A percentile compares a stretch with the other conserved stretches of the same genome.
Evolutionary conservation across 164 flowering plant species (phyloP).

Genomic region (Berberis vulgaris): DNA sequence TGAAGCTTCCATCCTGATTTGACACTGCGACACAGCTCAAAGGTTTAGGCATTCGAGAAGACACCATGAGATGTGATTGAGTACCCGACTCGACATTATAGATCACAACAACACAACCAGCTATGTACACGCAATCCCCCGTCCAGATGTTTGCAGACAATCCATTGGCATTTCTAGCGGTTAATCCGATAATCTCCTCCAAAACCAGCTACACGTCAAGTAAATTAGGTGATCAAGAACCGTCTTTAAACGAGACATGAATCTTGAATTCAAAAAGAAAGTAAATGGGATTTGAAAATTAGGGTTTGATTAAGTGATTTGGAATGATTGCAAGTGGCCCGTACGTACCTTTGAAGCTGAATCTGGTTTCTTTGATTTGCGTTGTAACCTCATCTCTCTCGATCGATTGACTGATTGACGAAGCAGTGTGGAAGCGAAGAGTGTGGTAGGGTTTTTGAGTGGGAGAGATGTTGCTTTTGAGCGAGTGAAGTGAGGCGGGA

Average conservation of each 20-base stretch:
- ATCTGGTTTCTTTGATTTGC: conserved; percentile 24
- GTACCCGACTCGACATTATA: conserved; percentile 38
- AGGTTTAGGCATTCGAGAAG: conserved; percentile 51
- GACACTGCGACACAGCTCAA: conserved; percentile 61
- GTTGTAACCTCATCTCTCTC: conserved; percentile 14
- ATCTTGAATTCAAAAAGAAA: background rate
- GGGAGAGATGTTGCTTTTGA: too few species aligned
- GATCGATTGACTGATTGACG: too few species aligned
- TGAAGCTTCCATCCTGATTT: conserved; percentile 27
- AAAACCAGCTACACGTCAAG: conserved; percentile 35
- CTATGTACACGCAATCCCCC: conserved; percentile 45
- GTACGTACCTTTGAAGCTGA: conserved; percentile 22
- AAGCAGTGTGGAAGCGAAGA: background rate
- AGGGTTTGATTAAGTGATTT: too few species aligned
- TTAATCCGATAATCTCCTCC: conserved; percentile 57
- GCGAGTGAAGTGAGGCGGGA: too few species aligned
- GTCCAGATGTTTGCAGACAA: conserved; percentile 35
- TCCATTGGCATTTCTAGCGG: conserved; percentile 50
- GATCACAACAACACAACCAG: conserved; percentile 64
- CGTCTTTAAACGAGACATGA: background rate
- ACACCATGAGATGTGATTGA: conserved; percentile 49
- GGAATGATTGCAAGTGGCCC: background rate
- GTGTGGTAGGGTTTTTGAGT: background rate
- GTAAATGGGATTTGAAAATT: too few species aligned
- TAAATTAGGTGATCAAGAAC: background rate